Base-by-base conservation (phyloP, 129 eudicot genomes). In the Sambucus nigra region DNA sequence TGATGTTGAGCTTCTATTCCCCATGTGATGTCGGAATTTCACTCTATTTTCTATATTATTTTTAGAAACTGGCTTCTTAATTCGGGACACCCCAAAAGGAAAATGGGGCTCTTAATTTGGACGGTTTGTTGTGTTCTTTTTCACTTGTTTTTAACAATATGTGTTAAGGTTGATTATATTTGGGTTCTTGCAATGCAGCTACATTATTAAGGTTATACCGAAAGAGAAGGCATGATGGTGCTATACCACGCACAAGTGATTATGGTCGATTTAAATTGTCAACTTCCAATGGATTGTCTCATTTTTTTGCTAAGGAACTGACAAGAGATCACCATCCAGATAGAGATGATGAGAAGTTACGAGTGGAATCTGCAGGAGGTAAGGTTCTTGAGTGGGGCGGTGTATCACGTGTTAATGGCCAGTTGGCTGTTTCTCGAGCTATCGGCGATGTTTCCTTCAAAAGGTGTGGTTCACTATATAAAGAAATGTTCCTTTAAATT, bases 291-390 rank as follows among this genome's bases (percentile, higher is more conserved):
- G 87, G 87, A 49, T 61, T 80, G 69, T 15, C 60, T 6, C 80
- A 72, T 71, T 69, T 92, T 60, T 61, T 65, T 16, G 85, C 72
- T 29, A 80, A 75, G 79, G 99, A 92, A 61, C 59, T 92, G 69
- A 92, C 99, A 51, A 77, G 66, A 56, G 99, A 92, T 61, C 99
- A 92, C 68, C 99, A 87, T 66, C 99, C 99, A 8, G 92, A 92
- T 65, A 86, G 96, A 69, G 79, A 66, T n/a, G 99, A 86, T 57
- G 99, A 92, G 73, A 77, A 76, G 55, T 62, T 82, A 15, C 72
- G 99, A 54, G 96, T 92, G n/a, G 99, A 86, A 73, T 74, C 86
- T 33, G 78, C 94, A 66, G 99, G 99, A 33, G 99, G 99, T 51
- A 66, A 77, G 70, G 88, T 92, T 41, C 28, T 70, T 25, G 79